Evolutionary conservation across 768 basidiomycete genomes (phyloP).

Genomic region (Cystofilobasidium macerans): DNA sequence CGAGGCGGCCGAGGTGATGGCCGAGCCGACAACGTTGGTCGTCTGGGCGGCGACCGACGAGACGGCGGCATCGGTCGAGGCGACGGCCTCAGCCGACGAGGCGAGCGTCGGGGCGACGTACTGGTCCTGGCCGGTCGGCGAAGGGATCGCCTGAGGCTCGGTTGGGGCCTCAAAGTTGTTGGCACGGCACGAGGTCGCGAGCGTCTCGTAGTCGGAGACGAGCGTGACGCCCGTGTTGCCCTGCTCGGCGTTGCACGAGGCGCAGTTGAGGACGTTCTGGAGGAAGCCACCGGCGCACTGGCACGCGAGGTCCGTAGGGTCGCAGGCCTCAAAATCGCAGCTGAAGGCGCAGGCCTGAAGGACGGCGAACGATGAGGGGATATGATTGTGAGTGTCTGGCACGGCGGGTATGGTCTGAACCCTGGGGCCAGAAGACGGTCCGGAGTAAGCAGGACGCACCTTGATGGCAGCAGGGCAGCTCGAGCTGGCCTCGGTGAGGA

Average conservation of each 20-base stretch:
- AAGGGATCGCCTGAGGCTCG: constrained; percentile 29
- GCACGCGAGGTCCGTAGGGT: constrained; percentile 34
- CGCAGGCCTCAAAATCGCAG: constrained; percentile 33
- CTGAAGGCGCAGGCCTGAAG: constrained; percentile 33
- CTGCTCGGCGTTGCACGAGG: constrained; percentile 37
- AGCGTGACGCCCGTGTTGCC: constrained; percentile 35
- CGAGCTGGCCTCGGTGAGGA: constrained; percentile 28
- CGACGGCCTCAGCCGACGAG: neutral
- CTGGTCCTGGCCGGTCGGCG: constrained; percentile 27
- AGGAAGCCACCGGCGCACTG: constrained; percentile 36
- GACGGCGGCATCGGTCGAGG: neutral
- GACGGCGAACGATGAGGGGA: neutral
- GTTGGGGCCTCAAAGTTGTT: constrained; percentile 34
- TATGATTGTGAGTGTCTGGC: neutral
- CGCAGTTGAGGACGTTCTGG: constrained; percentile 37
- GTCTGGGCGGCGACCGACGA: neutral
- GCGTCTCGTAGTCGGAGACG: constrained; percentile 34
- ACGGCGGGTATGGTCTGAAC: too few relatives aligned
- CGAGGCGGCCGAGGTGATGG: neutral
- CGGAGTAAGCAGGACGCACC: constrained; percentile 27
- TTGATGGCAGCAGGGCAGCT: constrained; percentile 30
- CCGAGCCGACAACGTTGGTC: neutral
- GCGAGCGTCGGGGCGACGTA: constrained; percentile 31
- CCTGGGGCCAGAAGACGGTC: too few relatives aligned
- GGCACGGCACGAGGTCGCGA: constrained; percentile 33